Evolutionary conservation across 2,329 filamentous ascomycete species (phyloP).

Genomic region (Lecanicillium sp.): DNA sequence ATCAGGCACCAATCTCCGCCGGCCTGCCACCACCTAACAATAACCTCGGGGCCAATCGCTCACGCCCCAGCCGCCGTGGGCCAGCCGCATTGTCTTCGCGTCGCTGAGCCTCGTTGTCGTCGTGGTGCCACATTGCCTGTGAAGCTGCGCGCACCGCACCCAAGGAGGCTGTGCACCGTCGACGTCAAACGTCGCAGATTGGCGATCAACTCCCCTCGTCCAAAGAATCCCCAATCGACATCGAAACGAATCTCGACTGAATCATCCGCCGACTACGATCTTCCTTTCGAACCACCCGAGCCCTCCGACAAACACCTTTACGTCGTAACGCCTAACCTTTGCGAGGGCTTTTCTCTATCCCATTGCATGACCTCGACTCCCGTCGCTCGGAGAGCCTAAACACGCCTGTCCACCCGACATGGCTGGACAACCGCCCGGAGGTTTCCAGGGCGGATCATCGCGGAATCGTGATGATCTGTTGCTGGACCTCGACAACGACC

Average conservation of each 20-base stretch:
- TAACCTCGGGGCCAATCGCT: too few species aligned
- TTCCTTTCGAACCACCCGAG: too few species aligned
- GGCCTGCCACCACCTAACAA: too few species aligned
- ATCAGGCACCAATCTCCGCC: too few species aligned
- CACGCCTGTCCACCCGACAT: slow-evolving; percentile 42
- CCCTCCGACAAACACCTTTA: too few species aligned
- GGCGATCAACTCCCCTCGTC: slow-evolving; percentile 1
- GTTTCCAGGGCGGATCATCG: slow-evolving; percentile 41
- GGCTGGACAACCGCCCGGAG: slow-evolving; percentile 48
- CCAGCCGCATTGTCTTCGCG: too few species aligned
- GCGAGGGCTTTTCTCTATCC: background rate
- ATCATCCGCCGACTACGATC: too few species aligned
- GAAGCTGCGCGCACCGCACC: slow-evolving; percentile 8
- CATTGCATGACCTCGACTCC: slow-evolving; percentile 14
- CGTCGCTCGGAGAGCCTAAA: slow-evolving; percentile 20
- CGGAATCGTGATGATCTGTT: slow-evolving; percentile 52
- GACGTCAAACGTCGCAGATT: slow-evolving; percentile 8
- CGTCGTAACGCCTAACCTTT: too few species aligned
- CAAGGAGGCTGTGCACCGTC: slow-evolving; percentile 9
- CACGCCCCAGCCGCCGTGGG: too few species aligned
- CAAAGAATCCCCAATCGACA: too few species aligned
- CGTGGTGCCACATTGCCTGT: slow-evolving; percentile 4
- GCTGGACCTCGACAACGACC: slow-evolving; percentile 66
- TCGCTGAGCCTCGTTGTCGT: background rate
- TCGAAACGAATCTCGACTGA: too few species aligned